Evolutionary conservation across 441 rosid species (phyloP).

Genomic region (Populus tomentosa): DNA sequence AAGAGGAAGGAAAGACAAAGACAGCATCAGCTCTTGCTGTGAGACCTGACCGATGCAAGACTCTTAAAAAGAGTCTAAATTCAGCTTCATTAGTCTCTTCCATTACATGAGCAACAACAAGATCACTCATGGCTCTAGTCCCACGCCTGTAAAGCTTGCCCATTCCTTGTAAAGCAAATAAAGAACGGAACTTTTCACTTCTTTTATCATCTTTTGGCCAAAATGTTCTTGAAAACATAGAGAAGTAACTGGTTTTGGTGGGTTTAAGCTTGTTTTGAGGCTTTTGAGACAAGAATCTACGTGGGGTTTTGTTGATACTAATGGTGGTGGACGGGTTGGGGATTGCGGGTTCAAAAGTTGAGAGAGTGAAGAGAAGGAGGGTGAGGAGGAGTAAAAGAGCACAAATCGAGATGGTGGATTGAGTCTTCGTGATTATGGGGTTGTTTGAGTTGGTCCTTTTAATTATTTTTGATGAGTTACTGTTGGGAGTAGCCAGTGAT

Average conservation of each 20-base stretch:
- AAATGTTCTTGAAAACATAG: conserved; percentile 10
- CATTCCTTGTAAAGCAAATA: conserved; percentile 75
- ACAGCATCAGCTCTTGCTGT: conserved; percentile 58
- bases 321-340: conserved; percentile 3
- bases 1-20: conserved; percentile 40
- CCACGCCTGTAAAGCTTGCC: conserved; percentile 73
- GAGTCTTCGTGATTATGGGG: conserved; percentile 58
- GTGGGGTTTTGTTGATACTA: conserved; percentile 20
- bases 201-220: not conserved
- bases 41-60: conserved; percentile 58
- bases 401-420: conserved; percentile 72
- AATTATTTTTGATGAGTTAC: not conserved
- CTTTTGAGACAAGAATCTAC: conserved; percentile 27
- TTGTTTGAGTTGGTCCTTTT: conserved; percentile 46
- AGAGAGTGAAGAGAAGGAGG: conserved; percentile 77
- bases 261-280: not conserved
- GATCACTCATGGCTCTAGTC: conserved; percentile 59
- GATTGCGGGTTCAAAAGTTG: conserved; percentile 73
- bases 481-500: conserved; percentile 16
- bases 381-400: conserved; percentile 58
- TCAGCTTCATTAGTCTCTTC: conserved; percentile 50
- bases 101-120: conserved; percentile 53
- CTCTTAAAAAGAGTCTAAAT: conserved; percentile 55
- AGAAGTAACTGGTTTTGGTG: not conserved
- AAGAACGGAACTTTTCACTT: not conserved